A percentile compares a stretch with the other conserved stretches of the same genome.
Evolutionary conservation across 31 red algal genomes (phyloP).

Genomic region (Odonthalia washingtoniensis): DNA sequence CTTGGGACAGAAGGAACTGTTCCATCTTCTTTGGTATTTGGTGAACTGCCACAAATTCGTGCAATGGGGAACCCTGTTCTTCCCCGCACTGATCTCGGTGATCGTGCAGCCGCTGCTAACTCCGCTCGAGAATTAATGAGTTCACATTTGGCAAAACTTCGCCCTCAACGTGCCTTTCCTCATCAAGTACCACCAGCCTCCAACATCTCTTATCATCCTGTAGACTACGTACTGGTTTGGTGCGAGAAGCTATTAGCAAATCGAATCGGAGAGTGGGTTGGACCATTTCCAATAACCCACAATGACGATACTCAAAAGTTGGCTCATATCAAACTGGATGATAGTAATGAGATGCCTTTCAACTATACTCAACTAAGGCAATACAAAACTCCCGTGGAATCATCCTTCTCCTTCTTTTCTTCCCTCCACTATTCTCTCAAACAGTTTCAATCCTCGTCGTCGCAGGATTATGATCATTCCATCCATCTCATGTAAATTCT

Average conservation of each 20-base stretch:
- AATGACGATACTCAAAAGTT: no score
- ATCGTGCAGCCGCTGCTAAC: not conserved
- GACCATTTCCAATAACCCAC: not conserved
- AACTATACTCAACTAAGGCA: not conserved
- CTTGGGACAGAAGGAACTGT: slow-evolving; percentile 12
- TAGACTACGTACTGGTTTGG: slow-evolving; percentile 12
- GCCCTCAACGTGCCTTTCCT: not conserved
- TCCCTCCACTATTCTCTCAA: no score
- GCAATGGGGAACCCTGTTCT: no score
- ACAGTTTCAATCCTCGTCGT: no score
- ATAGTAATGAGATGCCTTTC: not conserved
- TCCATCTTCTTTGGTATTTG: slow-evolving; percentile 12
- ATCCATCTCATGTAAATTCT: no score
- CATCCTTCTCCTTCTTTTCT: no score
- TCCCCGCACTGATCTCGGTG: not conserved
- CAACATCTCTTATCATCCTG: not conserved
- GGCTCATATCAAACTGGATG: not conserved
- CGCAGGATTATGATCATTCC: no score
- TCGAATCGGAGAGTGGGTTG: slow-evolving; percentile 19
- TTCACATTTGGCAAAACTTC: not conserved
- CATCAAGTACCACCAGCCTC: slow-evolving; percentile 3
- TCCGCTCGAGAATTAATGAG: not conserved
- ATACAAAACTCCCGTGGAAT: no score
- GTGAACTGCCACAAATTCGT: no score
- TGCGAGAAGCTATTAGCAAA: slow-evolving; percentile 1